These are phyloP conservation scores for Tympanopsis confertula DNA, from an alignment of 2,329 filamentous ascomycete species.

Conservation along the genomic window DNA sequence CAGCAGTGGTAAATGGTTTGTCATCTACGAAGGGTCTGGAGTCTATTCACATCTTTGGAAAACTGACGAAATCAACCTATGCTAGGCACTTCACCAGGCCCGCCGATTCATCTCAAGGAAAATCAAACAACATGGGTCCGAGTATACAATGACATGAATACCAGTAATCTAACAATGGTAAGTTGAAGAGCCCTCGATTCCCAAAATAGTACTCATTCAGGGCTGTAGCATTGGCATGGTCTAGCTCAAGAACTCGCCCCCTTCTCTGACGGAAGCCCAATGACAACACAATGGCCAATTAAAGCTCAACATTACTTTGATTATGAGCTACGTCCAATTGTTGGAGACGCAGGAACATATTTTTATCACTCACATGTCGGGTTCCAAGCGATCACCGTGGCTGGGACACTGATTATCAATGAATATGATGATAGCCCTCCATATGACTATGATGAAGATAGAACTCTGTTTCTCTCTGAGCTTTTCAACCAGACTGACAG, in stretches of 20 bases:
- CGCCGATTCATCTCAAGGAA: slow-evolving; percentile 30
- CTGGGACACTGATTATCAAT: slow-evolving; percentile 47
- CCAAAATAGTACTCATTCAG: slow-evolving; percentile 5
- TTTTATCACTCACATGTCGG: slow-evolving; percentile 60
- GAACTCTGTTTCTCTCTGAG: slow-evolving; percentile 41
- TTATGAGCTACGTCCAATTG: slow-evolving; percentile 46
- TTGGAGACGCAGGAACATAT: slow-evolving; percentile 47
- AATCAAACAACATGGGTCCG: slow-evolving; percentile 38
- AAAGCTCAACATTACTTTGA: slow-evolving; percentile 51
- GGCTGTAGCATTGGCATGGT: slow-evolving; percentile 53
- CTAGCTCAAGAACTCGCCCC: slow-evolving; percentile 44
- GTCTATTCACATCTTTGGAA: too few species aligned
- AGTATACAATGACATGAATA: slow-evolving; percentile 43
- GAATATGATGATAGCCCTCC: slow-evolving; percentile 31
- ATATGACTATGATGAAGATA: slow-evolving; percentile 51
- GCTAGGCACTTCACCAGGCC: slow-evolving; percentile 38
- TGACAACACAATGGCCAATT: slow-evolving; percentile 55
- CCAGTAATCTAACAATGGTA: slow-evolving; percentile 45
- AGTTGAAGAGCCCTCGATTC: too few species aligned
- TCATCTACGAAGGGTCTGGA: too few species aligned
- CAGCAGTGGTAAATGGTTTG: slow-evolving; percentile 37
- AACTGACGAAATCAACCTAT: too few species aligned
- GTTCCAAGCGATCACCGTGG: slow-evolving; percentile 46
- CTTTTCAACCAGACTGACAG: slow-evolving; percentile 42
- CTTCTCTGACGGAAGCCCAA: slow-evolving; percentile 52